A percentile compares a stretch with the other conserved stretches of the same genome.
Conservation (phyloP, 495 filamentous ascomycete genomes). For the Schizothecium vesticola region DNA sequence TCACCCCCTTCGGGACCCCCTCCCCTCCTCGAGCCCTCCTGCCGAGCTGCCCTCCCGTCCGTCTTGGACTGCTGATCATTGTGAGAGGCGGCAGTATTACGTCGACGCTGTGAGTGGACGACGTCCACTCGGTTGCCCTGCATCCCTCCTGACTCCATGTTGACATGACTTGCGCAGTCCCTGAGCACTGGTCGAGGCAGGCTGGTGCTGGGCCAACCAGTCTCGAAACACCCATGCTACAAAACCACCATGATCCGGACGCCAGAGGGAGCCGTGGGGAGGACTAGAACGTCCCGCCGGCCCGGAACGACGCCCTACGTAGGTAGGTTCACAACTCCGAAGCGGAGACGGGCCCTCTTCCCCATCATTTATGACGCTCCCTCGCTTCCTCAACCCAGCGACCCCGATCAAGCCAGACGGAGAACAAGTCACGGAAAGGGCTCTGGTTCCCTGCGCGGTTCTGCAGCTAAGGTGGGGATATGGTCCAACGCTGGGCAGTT, state of each 20-base stretch:
- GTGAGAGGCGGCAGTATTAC: constrained; percentile 26
- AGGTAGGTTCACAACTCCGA: neutral
- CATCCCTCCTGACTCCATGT: constrained; percentile 1
- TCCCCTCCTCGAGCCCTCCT: neutral
- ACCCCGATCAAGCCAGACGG: neutral
- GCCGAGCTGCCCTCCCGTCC: neutral
- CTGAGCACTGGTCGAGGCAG: neutral
- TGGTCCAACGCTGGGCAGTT: neutral
- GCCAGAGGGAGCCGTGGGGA: neutral
- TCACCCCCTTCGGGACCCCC: neutral
- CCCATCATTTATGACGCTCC: neutral
- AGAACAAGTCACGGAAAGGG: neutral
- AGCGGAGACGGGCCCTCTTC: neutral
- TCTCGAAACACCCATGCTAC: neutral
- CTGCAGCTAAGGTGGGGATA: neutral
- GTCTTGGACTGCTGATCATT: constrained; percentile 3
- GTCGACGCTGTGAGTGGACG: constrained; percentile 17
- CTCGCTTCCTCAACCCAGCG: neutral
- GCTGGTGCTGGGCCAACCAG: neutral
- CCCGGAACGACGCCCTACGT: neutral
- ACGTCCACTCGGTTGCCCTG: constrained; percentile 9
- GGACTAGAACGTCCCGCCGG: neutral
- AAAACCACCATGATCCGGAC: neutral
- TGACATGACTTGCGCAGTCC: neutral
- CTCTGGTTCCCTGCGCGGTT: too few species aligned